These are phyloP conservation scores for Petunia secreta DNA, from an alignment of 257 asterid species.

Conservation along the genomic window DNA sequence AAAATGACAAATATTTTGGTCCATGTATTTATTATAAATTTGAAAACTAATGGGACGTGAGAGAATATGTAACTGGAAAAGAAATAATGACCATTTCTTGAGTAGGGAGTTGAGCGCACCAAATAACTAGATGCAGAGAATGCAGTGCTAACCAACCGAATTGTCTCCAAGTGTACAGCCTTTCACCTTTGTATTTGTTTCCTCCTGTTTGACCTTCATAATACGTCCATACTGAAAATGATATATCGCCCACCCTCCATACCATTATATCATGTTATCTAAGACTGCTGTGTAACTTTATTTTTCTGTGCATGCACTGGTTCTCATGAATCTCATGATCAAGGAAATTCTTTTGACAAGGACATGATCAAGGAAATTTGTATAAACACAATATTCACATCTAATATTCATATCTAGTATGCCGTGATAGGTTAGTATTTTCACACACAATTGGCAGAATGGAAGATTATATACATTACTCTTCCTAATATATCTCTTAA, in stretches of 20 bases:
- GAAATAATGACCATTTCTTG: too few species aligned
- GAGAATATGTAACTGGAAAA: too few species aligned
- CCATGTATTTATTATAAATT: too few species aligned
- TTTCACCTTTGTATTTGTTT: background rate
- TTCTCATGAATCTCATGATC: background rate
- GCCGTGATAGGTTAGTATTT: background rate
- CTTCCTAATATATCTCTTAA: constrained; percentile 10
- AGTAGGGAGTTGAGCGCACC: too few species aligned
- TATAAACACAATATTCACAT: constrained; percentile 13
- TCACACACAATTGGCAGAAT: background rate
- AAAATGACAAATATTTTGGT: too few species aligned
- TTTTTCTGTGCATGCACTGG: constrained; percentile 2
- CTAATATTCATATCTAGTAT: background rate
- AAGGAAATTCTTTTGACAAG: background rate
- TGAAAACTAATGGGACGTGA: too few species aligned
- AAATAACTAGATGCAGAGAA: too few species aligned
- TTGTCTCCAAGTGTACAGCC: too few species aligned
- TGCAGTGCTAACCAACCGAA: too few species aligned
- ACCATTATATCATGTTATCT: background rate
- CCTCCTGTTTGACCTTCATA: background rate
- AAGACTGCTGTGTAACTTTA: background rate
- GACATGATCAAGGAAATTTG: background rate
- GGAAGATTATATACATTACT: background rate
- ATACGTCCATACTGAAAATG: background rate
- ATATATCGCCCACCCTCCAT: background rate